Evolutionary conservation across 495 filamentous ascomycete genomes (phyloP).

Genomic region (Penicillium flavigenum): DNA sequence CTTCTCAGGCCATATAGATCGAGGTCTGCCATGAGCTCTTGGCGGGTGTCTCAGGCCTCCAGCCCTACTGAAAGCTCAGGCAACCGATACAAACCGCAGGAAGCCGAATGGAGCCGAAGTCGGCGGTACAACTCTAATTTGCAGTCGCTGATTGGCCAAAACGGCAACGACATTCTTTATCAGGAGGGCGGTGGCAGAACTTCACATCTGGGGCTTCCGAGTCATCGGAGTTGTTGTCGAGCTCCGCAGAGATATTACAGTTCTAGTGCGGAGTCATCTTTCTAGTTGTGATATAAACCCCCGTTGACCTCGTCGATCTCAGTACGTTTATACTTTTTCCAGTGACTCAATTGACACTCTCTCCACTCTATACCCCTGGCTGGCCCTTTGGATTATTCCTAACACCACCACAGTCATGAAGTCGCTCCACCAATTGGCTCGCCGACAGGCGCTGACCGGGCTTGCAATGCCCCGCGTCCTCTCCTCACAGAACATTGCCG

Average conservation of each 20-base stretch:
- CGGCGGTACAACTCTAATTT: conserved; percentile 18
- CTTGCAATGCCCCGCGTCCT: conserved; percentile 30
- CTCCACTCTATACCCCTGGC: background rate
- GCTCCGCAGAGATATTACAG: conserved; percentile 31
- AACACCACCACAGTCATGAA: conserved; percentile 34
- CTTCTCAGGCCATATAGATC: background rate
- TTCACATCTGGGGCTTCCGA: conserved; percentile 8
- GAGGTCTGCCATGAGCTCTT: background rate
- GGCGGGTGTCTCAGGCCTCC: no score
- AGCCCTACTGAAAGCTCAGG: background rate
- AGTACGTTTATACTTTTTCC: conserved; percentile 12
- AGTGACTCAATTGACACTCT: conserved; percentile 11
- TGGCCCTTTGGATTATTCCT: conserved; percentile 9
- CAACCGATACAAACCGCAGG: background rate
- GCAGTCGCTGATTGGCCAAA: conserved; percentile 17
- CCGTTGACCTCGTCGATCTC: conserved; percentile 13
- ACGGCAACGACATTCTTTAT: conserved; percentile 10
- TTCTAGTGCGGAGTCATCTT: conserved; percentile 28
- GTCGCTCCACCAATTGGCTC: conserved; percentile 42
- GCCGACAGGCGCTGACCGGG: conserved; percentile 34
- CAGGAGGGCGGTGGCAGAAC: conserved; percentile 22
- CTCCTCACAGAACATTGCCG: conserved; percentile 27
- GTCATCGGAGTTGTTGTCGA: conserved; percentile 33
- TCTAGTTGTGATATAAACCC: conserved; percentile 22
- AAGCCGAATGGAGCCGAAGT: conserved; percentile 22